Percentiles rank a stretch among this genome's conserved stretches.
phyloP scores from a whole-genome alignment of 768 basidiomycete genomes.

The Mycena kentingensis region DNA sequence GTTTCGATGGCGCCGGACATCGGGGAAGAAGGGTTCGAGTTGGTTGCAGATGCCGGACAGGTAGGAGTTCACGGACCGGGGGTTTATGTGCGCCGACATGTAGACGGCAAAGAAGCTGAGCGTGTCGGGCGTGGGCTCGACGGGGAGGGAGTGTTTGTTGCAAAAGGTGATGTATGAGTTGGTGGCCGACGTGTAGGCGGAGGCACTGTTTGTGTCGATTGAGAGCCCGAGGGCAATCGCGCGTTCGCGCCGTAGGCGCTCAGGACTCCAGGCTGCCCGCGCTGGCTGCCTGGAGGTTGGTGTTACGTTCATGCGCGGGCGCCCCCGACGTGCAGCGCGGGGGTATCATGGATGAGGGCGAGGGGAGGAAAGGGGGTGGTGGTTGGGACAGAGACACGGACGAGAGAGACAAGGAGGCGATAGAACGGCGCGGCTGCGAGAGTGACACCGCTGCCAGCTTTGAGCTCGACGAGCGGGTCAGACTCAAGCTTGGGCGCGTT shows the following conservation, averaged over 20 bases:
- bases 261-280: constrained; percentile 12
- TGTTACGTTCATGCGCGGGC: constrained; percentile 3
- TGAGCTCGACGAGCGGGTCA: not conserved
- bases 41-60: constrained; percentile 40
- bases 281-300: constrained; percentile 6
- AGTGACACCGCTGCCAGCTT: not conserved
- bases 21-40: constrained; percentile 34
- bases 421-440: not conserved
- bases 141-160: constrained; percentile 30
- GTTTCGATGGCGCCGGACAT: constrained; percentile 22
- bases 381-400: no score
- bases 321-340: constrained; percentile 4
- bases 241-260: constrained; percentile 26
- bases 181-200: constrained; percentile 35
- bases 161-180: constrained; percentile 42
- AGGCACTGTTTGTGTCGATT: constrained; percentile 26
- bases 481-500: not conserved
- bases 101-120: constrained; percentile 38
- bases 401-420: not conserved
- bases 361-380: no score
- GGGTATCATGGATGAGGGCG: not conserved
- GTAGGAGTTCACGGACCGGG: constrained; percentile 36
- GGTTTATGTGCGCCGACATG: constrained; percentile 40
- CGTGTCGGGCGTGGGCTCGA: constrained; percentile 40
- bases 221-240: constrained; percentile 35